Percentiles rank a stretch among this genome's conserved stretches.
These are phyloP conservation scores for Ophiostoma ulmi DNA, from an alignment of 2,329 filamentous ascomycete genomes.

Conservation along the genomic window DNA sequence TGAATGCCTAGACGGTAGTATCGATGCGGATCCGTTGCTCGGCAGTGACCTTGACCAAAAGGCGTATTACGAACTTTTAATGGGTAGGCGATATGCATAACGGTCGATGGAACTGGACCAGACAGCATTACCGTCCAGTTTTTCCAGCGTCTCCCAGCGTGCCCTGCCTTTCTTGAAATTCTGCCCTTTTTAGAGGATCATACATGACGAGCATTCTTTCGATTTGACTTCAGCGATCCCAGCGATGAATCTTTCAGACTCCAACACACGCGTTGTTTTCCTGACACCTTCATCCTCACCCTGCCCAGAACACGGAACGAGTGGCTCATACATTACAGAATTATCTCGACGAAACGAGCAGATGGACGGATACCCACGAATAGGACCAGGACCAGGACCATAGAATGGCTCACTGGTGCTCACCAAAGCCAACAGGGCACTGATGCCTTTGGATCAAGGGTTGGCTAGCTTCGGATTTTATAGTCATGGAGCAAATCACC, in stretches of 20 bases:
- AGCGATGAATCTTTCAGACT: neutral
- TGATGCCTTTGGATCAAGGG: too few relatives aligned
- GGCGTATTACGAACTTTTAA: conserved; percentile 38
- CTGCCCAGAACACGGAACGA: neutral
- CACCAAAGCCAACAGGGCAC: too few relatives aligned
- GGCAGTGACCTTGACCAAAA: conserved; percentile 37
- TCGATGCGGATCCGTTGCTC: conserved; percentile 32
- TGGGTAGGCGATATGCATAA: conserved; percentile 32
- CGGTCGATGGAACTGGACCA: neutral
- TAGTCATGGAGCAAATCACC: too few relatives aligned
- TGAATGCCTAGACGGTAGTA: conserved; percentile 31
- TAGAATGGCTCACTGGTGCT: too few relatives aligned
- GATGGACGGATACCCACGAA: neutral
- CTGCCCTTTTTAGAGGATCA: neutral
- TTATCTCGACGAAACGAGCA: neutral
- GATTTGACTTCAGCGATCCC: neutral
- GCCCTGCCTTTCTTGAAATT: neutral
- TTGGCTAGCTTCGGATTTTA: too few relatives aligned
- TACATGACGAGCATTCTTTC: neutral
- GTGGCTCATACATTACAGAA: conserved; percentile 1
- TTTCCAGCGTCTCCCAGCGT: neutral
- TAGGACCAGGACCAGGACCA: neutral
- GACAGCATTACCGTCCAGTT: neutral
- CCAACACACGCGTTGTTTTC: neutral
- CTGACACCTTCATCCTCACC: neutral